Conservation (phyloP, 2,329 filamentous ascomycete genomes). For the Didymella arachidicola region DNA sequence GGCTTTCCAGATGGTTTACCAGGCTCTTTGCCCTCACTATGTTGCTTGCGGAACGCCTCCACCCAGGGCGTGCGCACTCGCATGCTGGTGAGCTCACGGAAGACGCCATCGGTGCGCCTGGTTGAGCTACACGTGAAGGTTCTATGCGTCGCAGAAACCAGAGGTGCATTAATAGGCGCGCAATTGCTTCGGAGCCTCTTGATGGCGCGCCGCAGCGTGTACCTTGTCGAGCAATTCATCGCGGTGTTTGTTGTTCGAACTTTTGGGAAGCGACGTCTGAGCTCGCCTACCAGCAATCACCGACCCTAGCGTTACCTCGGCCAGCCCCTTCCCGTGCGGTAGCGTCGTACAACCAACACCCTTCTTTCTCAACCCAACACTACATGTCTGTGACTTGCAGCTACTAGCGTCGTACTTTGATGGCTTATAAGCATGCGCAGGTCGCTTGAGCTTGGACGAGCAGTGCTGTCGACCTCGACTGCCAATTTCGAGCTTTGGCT, state of each 20-base stretch:
- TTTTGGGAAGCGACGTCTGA: conserved; percentile 31
- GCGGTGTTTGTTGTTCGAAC: conserved; percentile 17
- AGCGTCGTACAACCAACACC: conserved; percentile 15
- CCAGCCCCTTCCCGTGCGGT: conserved; percentile 14
- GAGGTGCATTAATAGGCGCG: background rate
- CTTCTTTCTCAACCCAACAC: background rate
- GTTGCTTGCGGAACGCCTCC: conserved; percentile 66
- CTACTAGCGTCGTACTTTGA: conserved; percentile 10
- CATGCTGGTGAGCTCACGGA: conserved; percentile 58
- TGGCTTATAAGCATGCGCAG: conserved; percentile 32
- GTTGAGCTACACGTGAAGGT: conserved; percentile 37
- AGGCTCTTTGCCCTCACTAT: conserved; percentile 47
- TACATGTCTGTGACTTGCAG: background rate
- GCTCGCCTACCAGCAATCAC: conserved; percentile 27
- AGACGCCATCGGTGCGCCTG: conserved; percentile 64
- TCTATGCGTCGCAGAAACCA: conserved; percentile 15
- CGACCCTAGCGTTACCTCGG: no score
- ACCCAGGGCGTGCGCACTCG: conserved; percentile 71
- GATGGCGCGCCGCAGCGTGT: conserved; percentile 30
- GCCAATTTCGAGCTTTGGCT: conserved; percentile 47
- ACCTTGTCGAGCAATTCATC: conserved; percentile 35
- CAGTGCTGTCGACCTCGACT: conserved; percentile 38
- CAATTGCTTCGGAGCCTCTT: conserved; percentile 16
- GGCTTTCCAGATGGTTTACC: conserved; percentile 43
- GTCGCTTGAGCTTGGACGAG: conserved; percentile 46